Conservation (phyloP, 2,329 filamentous ascomycete genomes). For the Lachnellula willkommii region DNA sequence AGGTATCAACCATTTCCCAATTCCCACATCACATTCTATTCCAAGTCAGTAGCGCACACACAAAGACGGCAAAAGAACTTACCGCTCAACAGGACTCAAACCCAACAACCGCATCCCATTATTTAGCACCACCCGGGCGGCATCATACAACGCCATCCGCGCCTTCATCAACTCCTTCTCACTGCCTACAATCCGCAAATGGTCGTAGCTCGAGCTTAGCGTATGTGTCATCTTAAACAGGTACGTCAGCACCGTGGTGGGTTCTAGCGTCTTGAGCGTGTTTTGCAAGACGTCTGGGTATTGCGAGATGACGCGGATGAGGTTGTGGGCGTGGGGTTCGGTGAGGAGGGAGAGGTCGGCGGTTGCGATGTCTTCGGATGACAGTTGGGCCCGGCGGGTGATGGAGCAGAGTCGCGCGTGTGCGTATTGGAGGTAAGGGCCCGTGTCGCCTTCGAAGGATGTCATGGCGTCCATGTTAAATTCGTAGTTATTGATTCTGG, state of each 20-base stretch:
- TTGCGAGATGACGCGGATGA: conserved; percentile 71
- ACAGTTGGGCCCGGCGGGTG: conserved; percentile 49
- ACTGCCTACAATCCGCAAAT: conserved; percentile 74
- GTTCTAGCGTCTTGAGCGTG: conserved; percentile 78
- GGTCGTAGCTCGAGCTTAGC: conserved; percentile 75
- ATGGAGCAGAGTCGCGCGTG: conserved; percentile 67
- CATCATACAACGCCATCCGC: conserved; percentile 72
- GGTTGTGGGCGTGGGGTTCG: conserved; percentile 66
- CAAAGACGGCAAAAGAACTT: not conserved
- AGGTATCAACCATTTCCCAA: too few species aligned
- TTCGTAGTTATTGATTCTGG: conserved; percentile 58
- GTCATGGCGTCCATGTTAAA: conserved; percentile 81
- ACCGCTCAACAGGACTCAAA: conserved; percentile 64
- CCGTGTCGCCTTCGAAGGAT: conserved; percentile 79
- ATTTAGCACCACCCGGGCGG: conserved; percentile 66
- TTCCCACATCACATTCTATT: conserved; percentile 10
- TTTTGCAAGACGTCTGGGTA: conserved; percentile 83
- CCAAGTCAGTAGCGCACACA: not conserved
- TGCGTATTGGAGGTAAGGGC: conserved; percentile 79
- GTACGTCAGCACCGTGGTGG: conserved; percentile 61
- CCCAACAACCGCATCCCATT: conserved; percentile 83
- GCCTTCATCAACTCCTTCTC: conserved; percentile 66
- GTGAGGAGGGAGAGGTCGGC: conserved; percentile 65
- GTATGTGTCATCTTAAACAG: conserved; percentile 83
- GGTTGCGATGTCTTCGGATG: conserved; percentile 51